Base-by-base conservation (phyloP, 495 filamentous ascomycete genomes). In the Terfezia claveryi region DNA sequence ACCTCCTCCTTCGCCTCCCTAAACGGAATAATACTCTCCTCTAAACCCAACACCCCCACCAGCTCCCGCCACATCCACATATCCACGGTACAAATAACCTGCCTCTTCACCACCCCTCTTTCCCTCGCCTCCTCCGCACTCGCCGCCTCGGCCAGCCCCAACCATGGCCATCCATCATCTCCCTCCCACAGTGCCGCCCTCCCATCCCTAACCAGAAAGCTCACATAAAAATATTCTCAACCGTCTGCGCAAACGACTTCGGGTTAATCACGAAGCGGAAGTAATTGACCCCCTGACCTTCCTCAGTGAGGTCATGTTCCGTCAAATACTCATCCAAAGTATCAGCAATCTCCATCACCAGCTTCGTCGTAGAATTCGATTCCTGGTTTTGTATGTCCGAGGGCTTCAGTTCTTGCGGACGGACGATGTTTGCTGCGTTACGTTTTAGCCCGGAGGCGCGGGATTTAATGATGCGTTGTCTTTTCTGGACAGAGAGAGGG, bases 201-300 rank as follows among this genome's bases (percentile, higher is more conserved):
- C 8, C 89, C 88, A 66, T 99, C 92, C 54, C 81, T 78, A 55
- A 95, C 86, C 55, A 99, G 69, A 67, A 99, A 99, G 65, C 83
- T 89, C 56, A 94, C 74, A 63, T 95, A 95, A 68, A 99, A 61
- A 99, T 68, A 66, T 99, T 99, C 67, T 99, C 91, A 4, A 96
- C 78, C 2, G 85, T 95, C 69, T 99, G 92, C 0, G 88, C 87
- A 62, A 96, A 99, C 0, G 84, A 92, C 0, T 68, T 66, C 4
- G 91, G 89, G 59, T 99, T 93, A 56, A 95, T 72, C 37, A 85
- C 84, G 59, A 94, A 94, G 44, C 78, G 74, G 66, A 94, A 81
- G 10, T 96, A 69, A 14, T 79, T 76, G 2, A 93, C 71, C 6
- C 80, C 82, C 8, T 69, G 68, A 50, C 75, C 67, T 1, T 66